phyloP scores from a whole-genome alignment of 176 grass and related monocot species.

The Rhynchospora pubera region DNA sequence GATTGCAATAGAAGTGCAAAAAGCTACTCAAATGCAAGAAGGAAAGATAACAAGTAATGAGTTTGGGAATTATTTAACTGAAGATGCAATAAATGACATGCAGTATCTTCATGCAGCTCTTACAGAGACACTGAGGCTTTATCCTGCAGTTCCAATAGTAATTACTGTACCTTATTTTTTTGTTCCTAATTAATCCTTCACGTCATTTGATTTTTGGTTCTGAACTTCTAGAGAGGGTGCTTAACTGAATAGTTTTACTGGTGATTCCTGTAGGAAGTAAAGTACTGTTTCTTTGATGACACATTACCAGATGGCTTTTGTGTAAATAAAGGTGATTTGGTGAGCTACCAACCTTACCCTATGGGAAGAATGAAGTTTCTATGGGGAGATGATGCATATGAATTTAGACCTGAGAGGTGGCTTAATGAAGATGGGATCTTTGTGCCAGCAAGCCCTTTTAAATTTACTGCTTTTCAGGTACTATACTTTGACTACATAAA shows the following conservation, averaged over 20 bases:
- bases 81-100: constrained; percentile 48
- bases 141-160: constrained; percentile 58
- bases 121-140: constrained; percentile 63
- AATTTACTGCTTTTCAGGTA: constrained; percentile 84
- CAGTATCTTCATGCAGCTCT: constrained; percentile 72
- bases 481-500: not conserved
- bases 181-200: not conserved
- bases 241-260: too few species aligned
- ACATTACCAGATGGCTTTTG: constrained; percentile 55
- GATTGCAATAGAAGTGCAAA: constrained; percentile 32
- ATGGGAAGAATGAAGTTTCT: constrained; percentile 84
- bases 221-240: not conserved
- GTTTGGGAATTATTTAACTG: constrained; percentile 25
- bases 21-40: constrained; percentile 15
- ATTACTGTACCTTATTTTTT: not conserved
- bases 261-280: constrained; percentile 33
- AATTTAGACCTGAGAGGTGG: constrained; percentile 81
- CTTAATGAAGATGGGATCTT: constrained; percentile 40
- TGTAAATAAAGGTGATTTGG: constrained; percentile 56
- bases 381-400: constrained; percentile 63
- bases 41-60: constrained; percentile 9
- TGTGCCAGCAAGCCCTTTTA: constrained; percentile 56
- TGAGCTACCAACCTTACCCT: constrained; percentile 66
- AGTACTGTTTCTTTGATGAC: constrained; percentile 66
- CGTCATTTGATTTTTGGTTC: not conserved